Evolutionary conservation across 345 rosid genomes (phyloP).

Genomic region (thale cress (Arabidopsis thaliana)): DNA sequence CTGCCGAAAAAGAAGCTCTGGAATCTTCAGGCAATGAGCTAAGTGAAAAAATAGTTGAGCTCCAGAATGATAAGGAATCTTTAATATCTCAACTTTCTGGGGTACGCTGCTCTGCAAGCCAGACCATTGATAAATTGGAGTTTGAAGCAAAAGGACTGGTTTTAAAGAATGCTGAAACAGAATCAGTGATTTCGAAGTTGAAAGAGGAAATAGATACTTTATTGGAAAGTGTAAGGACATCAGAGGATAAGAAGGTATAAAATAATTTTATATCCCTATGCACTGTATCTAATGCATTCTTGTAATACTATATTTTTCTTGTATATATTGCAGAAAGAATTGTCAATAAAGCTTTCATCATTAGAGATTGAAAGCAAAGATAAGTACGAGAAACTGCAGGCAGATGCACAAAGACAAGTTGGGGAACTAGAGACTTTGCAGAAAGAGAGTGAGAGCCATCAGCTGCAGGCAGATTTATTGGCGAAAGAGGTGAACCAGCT

Average conservation of each 20-base stretch:
- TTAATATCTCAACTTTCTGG: slow-evolving; percentile 58
- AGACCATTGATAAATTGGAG: slow-evolving; percentile 64
- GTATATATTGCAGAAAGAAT: slow-evolving; percentile 65
- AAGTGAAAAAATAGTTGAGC: slow-evolving; percentile 55
- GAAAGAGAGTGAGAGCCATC: slow-evolving; percentile 55
- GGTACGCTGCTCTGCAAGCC: slow-evolving; percentile 58
- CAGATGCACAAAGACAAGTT: slow-evolving; percentile 56
- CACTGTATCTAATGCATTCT: slow-evolving; percentile 27
- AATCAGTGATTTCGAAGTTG: slow-evolving; percentile 56
- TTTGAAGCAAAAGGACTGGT: slow-evolving; percentile 65
- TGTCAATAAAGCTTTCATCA: slow-evolving; percentile 59
- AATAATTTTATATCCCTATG: slow-evolving; percentile 16
- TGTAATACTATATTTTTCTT: slow-evolving; percentile 34
- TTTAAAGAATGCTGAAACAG: slow-evolving; percentile 64
- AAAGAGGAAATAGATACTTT: slow-evolving; percentile 58
- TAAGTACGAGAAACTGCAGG: slow-evolving; percentile 53
- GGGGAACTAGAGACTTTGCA: slow-evolving; percentile 57
- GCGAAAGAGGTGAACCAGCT: slow-evolving; percentile 65
- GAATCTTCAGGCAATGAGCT: slow-evolving; percentile 52
- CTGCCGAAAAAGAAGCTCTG: slow-evolving; percentile 62
- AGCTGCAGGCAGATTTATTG: slow-evolving; percentile 55
- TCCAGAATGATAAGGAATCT: slow-evolving; percentile 64
- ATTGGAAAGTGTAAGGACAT: slow-evolving; percentile 58
- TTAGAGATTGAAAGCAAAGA: slow-evolving; percentile 69
- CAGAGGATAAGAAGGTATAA: slow-evolving; percentile 67